Evolutionary conservation across 139 green algal species (phyloP).

Genomic region (Haematococcus lacustris): DNA sequence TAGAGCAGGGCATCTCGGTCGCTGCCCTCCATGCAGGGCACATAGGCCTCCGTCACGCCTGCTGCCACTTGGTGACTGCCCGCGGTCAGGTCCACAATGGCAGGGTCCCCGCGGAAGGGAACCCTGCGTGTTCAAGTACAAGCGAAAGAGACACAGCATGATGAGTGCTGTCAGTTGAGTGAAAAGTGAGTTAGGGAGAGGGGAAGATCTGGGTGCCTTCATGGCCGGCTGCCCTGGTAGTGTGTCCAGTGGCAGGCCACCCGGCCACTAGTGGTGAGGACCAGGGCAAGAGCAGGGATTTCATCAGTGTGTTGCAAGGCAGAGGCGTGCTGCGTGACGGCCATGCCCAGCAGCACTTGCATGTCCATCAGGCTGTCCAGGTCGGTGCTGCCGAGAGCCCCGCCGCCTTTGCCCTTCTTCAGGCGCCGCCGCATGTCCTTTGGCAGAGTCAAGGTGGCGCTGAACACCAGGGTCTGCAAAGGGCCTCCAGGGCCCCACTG

Average conservation of each 20-base stretch:
- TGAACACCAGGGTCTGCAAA: conserved; percentile 96
- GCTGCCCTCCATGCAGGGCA: conserved; percentile 34
- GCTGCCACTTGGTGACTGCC: conserved; percentile 39
- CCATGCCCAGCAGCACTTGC: too few relatives aligned
- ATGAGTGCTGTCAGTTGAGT: too few relatives aligned
- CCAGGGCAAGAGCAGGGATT: too few relatives aligned
- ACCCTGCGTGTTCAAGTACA: conserved; percentile 13
- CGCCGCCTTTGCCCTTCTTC: conserved; percentile 57
- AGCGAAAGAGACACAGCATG: background rate
- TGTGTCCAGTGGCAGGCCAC: too few relatives aligned
- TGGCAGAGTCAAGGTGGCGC: conserved; percentile 90
- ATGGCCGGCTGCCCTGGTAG: too few relatives aligned
- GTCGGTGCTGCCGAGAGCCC: conserved; percentile 45
- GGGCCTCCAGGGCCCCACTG: background rate
- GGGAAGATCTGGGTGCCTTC: too few relatives aligned
- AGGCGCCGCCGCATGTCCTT: conserved; percentile 56
- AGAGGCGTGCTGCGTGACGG: too few relatives aligned
- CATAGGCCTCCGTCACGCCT: conserved; percentile 53
- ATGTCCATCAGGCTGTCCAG: conserved; percentile 79
- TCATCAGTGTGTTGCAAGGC: too few relatives aligned
- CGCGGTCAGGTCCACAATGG: conserved; percentile 75
- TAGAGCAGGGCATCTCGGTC: conserved; percentile 58
- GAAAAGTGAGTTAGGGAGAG: too few relatives aligned
- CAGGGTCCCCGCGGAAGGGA: conserved; percentile 21
- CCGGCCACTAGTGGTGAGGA: too few relatives aligned